phyloP scores from a whole-genome alignment of 2,329 filamentous ascomycete genomes.

The Clonostachys rhizophaga region DNA sequence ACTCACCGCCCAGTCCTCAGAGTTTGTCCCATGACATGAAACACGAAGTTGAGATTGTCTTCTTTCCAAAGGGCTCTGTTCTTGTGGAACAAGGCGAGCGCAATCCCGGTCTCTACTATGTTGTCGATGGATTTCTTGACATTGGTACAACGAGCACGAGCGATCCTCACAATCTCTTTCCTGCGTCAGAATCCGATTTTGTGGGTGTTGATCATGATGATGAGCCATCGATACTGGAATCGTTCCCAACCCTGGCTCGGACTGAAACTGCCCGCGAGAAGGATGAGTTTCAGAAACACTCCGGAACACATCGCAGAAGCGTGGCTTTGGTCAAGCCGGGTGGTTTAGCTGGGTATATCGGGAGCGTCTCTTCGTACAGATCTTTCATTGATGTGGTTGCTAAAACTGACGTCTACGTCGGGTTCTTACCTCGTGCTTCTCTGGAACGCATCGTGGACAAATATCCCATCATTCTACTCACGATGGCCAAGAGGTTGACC shows the following conservation, averaged over 20 bases:
- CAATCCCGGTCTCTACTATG: constrained; percentile 96
- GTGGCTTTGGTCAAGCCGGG: constrained; percentile 92
- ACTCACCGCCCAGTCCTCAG: constrained; percentile 59
- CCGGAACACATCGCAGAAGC: constrained; percentile 49
- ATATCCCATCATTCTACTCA: constrained; percentile 87
- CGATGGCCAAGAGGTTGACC: constrained; percentile 92
- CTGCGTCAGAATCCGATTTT: constrained; percentile 9
- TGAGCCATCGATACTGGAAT: constrained; percentile 9
- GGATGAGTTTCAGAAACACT: constrained; percentile 36
- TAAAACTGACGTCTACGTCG: constrained; percentile 97
- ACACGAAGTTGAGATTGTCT: constrained; percentile 94
- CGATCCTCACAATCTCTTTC: constrained; percentile 21
- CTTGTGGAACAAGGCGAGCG: constrained; percentile 94
- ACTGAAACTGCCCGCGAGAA: constrained; percentile 18
- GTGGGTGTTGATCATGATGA: constrained; percentile 7
- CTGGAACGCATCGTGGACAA: constrained; percentile 89
- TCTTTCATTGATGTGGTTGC: constrained; percentile 96
- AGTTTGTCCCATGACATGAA: constrained; percentile 73
- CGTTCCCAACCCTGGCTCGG: constrained; percentile 17
- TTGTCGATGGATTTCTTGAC: constrained; percentile 94
- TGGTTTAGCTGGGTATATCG: constrained; percentile 88
- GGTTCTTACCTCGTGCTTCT: constrained; percentile 80
- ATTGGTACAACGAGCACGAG: constrained; percentile 65
- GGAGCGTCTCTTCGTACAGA: constrained; percentile 88
- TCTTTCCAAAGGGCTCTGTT: constrained; percentile 90